These are phyloP conservation scores for Camelina laxa DNA, from an alignment of 345 rosid species.

Conservation along the genomic window DNA sequence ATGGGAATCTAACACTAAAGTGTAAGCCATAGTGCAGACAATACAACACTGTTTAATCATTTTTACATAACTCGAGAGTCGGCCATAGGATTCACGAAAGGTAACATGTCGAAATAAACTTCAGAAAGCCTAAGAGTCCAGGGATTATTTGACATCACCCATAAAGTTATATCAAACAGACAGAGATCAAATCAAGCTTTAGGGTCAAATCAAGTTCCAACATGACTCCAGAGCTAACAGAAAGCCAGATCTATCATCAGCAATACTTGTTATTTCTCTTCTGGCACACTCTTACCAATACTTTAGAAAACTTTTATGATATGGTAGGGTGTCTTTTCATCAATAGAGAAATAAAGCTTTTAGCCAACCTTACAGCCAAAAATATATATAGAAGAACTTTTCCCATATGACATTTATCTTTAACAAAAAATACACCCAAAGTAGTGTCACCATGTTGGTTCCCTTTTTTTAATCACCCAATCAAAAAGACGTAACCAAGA, in stretches of 20 bases:
- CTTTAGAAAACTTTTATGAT: constrained; percentile 31
- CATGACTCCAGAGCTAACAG: constrained; percentile 32
- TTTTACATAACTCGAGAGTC: constrained; percentile 9
- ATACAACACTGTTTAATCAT: background rate
- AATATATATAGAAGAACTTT: constrained; percentile 15
- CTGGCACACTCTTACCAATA: constrained; percentile 17
- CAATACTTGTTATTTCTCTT: constrained; percentile 16
- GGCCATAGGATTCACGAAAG: constrained; percentile 14
- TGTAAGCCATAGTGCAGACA: background rate
- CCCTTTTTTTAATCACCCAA: constrained; percentile 7
- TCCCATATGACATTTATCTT: constrained; percentile 36
- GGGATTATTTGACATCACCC: constrained; percentile 19
- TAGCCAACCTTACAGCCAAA: constrained; percentile 24
- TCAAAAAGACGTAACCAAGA: background rate
- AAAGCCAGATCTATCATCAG: constrained; percentile 26
- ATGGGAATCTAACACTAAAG: constrained; percentile 16
- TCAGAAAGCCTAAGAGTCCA: constrained; percentile 13
- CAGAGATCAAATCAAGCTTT: constrained; percentile 40
- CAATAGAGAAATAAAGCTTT: constrained; percentile 13
- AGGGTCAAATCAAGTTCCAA: constrained; percentile 37
- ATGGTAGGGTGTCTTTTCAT: constrained; percentile 34
- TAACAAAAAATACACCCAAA: constrained; percentile 40
- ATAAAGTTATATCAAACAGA: too few species aligned
- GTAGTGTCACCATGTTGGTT: constrained; percentile 30
- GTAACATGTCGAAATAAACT: constrained; percentile 25